phyloP scores from a whole-genome alignment of 805 yeast genomes.

The Yarrowia deformans region DNA sequence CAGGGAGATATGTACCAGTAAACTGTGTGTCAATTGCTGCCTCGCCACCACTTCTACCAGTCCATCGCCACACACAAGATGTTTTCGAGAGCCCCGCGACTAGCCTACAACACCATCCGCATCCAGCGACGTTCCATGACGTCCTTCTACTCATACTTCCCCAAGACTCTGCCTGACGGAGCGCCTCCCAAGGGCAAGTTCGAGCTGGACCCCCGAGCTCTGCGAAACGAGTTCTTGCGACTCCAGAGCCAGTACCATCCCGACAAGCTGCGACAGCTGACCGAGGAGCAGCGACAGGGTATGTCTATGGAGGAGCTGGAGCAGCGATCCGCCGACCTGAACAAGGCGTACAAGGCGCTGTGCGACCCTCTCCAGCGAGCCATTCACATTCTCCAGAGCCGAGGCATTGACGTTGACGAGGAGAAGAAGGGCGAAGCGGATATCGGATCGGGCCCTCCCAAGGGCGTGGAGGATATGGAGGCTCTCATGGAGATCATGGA shows the following conservation, averaged over 20 bases:
- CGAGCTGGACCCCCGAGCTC: conserved; percentile 58
- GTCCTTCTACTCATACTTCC: conserved; percentile 71
- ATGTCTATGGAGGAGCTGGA: conserved; percentile 46
- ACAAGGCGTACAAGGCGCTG: conserved; percentile 78
- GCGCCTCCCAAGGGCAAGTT: conserved; percentile 71
- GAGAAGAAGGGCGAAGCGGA: conserved; percentile 46
- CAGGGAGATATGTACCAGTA: background rate
- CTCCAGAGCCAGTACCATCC: conserved; percentile 85
- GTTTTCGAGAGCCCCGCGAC: conserved; percentile 10
- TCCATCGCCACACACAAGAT: conserved; percentile 6
- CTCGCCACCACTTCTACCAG: background rate
- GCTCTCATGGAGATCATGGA: conserved; percentile 80
- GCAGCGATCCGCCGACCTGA: conserved; percentile 62
- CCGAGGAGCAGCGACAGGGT: conserved; percentile 42
- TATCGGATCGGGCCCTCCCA: conserved; percentile 50
- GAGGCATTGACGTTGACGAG: conserved; percentile 61
- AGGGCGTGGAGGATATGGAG: conserved; percentile 54
- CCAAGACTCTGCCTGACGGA: conserved; percentile 71
- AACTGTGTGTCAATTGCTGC: conserved; percentile 24
- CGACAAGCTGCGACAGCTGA: conserved; percentile 58
- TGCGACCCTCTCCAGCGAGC: conserved; percentile 75
- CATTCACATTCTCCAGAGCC: conserved; percentile 59
- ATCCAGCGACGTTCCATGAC: conserved; percentile 27
- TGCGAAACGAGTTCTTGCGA: conserved; percentile 76
- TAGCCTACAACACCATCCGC: background rate